Percentiles rank a stretch among this genome's conserved stretches.
phyloP scores from a whole-genome alignment of 805 yeast species.

The Zygosaccharomyces bailii region DNA sequence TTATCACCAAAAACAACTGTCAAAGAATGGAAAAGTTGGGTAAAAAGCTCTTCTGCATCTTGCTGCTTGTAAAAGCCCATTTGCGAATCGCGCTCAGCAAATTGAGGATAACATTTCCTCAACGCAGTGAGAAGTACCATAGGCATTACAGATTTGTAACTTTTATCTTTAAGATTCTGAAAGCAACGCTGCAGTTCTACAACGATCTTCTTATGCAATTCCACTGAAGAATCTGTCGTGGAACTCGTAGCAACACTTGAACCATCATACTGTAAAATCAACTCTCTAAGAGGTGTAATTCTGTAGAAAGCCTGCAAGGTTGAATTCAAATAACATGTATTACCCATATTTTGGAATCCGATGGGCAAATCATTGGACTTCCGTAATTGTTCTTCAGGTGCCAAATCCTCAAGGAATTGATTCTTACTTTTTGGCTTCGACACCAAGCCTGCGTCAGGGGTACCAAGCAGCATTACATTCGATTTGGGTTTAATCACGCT shows the following conservation, averaged over 20 bases:
- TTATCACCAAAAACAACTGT: conserved; percentile 44
- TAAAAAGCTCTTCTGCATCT: conserved; percentile 95
- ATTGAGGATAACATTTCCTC: conserved; percentile 78
- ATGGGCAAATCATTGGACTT: conserved; percentile 62
- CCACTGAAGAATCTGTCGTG: conserved; percentile 26
- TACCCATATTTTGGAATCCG: conserved; percentile 91
- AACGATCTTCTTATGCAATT: conserved; percentile 40
- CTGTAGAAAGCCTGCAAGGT: conserved; percentile 83
- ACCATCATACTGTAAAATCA: conserved; percentile 53
- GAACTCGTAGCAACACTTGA: conserved; percentile 49
- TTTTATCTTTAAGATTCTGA: conserved; percentile 39
- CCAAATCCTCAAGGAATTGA: conserved; percentile 68
- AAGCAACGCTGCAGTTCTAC: conserved; percentile 49
- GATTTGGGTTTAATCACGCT: conserved; percentile 61
- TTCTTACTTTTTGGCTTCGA: conserved; percentile 51
- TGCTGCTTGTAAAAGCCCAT: conserved; percentile 84
- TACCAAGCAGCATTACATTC: conserved; percentile 84
- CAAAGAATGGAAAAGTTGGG: conserved; percentile 64
- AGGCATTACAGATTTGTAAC: conserved; percentile 58
- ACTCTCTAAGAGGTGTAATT: conserved; percentile 65
- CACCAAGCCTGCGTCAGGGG: conserved; percentile 64
- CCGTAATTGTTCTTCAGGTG: conserved; percentile 35
- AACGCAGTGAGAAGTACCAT: conserved; percentile 59
- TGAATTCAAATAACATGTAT: conserved; percentile 92
- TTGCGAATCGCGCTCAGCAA: conserved; percentile 67